Base-by-base conservation (phyloP, 257 asterid species). In the Capsicum pubescens region DNA sequence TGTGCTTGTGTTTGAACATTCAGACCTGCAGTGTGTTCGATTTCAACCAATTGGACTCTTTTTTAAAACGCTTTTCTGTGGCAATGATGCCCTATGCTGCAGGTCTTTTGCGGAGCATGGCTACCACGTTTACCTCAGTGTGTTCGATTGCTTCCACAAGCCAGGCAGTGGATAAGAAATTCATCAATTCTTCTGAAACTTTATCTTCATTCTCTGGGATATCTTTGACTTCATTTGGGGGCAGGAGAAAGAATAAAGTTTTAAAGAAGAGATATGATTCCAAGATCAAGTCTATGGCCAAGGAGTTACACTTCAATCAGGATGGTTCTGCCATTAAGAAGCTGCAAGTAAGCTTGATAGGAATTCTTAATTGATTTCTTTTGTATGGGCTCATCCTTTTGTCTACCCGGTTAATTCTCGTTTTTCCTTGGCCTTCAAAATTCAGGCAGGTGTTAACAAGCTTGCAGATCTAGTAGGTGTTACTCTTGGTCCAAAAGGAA, bases 401-500 rank as follows among this genome's bases (percentile, higher is more conserved):
- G 8, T 48, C 17, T 50, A 32, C 3, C 2, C 57, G n/a, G 36
- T 58, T 82, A n/a, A 16, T 84, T 79, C 60, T 74, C 36, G 50
- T 54, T 17, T 50, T 82, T 26, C n/a, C 35, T 32, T 83, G 32
- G 81, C 88, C 67, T 79, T 84, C 82, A 88, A 93, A 98, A 90
- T 11, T 77, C 35, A 77, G 82, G 64, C 64, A 77, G 99, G 99
- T 17, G 98, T 97, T 58, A 93, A 97, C 91, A 97, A 97, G 86
- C 95, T 97, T 70, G 95, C 99, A 11, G 97, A 97, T 87, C 88
- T 97, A 81, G 98, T 97, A 66, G 99, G 99, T 80, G 98, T 97
- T 54, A 97, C 99, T 67, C 93, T 95, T 86, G 99, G 99, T 78
- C 99, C 99, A 39, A 97, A 97, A 80, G 99, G 99, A 58, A 91